Evolutionary conservation across 2,329 filamentous ascomycete species (phyloP).

Genomic region (Venturia effusa): DNA sequence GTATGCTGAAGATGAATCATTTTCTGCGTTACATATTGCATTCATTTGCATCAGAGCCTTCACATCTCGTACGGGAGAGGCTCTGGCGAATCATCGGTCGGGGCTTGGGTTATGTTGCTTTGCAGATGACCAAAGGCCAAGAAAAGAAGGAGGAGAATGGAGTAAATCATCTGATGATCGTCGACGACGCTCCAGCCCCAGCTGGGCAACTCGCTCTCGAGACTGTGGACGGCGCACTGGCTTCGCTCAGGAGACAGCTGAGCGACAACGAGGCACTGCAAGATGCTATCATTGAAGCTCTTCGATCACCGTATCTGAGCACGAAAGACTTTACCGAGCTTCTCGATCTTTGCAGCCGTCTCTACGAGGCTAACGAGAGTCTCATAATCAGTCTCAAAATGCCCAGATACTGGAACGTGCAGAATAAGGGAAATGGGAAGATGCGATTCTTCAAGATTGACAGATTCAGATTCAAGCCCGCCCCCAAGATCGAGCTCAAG

Average conservation of each 20-base stretch:
- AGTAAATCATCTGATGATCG: slow-evolving; percentile 43
- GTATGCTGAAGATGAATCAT: slow-evolving; percentile 39
- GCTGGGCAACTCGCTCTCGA: slow-evolving; percentile 39
- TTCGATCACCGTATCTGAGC: slow-evolving; percentile 39
- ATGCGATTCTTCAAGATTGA: slow-evolving; percentile 19
- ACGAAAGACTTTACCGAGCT: slow-evolving; percentile 45
- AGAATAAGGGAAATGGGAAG: slow-evolving; percentile 41
- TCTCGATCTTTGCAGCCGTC: slow-evolving; percentile 44
- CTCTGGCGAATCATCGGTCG: slow-evolving; percentile 43
- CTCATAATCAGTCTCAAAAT: slow-evolving; percentile 40
- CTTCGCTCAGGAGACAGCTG: slow-evolving; percentile 44
- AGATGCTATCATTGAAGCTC: slow-evolving; percentile 45
- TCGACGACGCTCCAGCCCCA: slow-evolving; percentile 42
- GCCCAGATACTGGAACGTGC: slow-evolving; percentile 46
- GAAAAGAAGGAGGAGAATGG: slow-evolving; percentile 18
- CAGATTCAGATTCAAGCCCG: slow-evolving; percentile 10
- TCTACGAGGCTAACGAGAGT: slow-evolving; percentile 43
- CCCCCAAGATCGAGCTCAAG: neutral
- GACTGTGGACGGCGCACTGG: slow-evolving; percentile 47
- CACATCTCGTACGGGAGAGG: slow-evolving; percentile 44
- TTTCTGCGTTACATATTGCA: slow-evolving; percentile 47
- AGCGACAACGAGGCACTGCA: slow-evolving; percentile 38
- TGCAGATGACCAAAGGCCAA: slow-evolving; percentile 36
- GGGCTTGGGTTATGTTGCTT: slow-evolving; percentile 47
- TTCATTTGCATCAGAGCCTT: slow-evolving; percentile 45